These are phyloP conservation scores for Aspergillus haitiensis DNA, from an alignment of 495 filamentous ascomycete genomes.

Conservation along the genomic window DNA sequence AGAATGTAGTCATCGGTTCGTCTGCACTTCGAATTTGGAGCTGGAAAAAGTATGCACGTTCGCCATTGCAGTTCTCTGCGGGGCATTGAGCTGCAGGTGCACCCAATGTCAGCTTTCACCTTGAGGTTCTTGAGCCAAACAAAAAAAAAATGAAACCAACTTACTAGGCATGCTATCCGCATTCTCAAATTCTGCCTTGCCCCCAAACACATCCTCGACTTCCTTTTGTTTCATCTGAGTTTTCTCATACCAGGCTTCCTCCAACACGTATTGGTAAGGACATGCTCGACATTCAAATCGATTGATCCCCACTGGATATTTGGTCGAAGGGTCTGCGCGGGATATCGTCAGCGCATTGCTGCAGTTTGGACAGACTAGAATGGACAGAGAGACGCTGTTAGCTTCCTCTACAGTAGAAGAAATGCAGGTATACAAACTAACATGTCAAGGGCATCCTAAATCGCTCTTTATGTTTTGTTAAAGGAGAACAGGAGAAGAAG, in stretches of 20 bases:
- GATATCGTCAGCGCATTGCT: slow-evolving; percentile 80
- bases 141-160: slow-evolving; percentile 19
- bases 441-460: slow-evolving; percentile 45
- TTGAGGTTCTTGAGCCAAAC: neutral
- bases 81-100: slow-evolving; percentile 68
- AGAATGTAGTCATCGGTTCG: slow-evolving; percentile 97
- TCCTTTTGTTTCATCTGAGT: slow-evolving; percentile 73
- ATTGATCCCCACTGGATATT: slow-evolving; percentile 56
- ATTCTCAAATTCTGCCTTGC: slow-evolving; percentile 83
- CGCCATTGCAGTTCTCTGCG: slow-evolving; percentile 68
- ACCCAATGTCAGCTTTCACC: slow-evolving; percentile 15
- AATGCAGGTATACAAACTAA: slow-evolving; percentile 24
- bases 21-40: slow-evolving; percentile 97
- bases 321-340: slow-evolving; percentile 50
- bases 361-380: slow-evolving; percentile 86
- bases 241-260: slow-evolving; percentile 71
- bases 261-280: slow-evolving; percentile 80
- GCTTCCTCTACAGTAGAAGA: neutral
- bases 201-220: slow-evolving; percentile 88
- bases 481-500: neutral
- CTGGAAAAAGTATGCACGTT: slow-evolving; percentile 88
- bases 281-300: slow-evolving; percentile 92
- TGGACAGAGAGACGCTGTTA: slow-evolving; percentile 20
- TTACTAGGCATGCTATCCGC: slow-evolving; percentile 73
- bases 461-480: neutral